These are phyloP conservation scores for Bipolaris cookei DNA, from an alignment of 2,329 filamentous ascomycete species.

Conservation along the genomic window DNA sequence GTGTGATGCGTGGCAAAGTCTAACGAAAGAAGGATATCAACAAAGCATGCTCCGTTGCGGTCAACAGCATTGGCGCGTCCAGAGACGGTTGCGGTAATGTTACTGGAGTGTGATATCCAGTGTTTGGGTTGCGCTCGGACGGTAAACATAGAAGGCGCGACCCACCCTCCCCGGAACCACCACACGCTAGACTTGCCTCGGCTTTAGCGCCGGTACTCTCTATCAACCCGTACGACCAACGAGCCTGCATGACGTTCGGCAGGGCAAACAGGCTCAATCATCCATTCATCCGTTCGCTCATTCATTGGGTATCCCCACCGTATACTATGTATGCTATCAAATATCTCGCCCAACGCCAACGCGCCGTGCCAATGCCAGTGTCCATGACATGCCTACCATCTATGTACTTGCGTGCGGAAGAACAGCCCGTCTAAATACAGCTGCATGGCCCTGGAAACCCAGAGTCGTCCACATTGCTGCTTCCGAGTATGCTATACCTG, in stretches of 20 bases:
- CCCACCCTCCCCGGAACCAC: slow-evolving; percentile 8
- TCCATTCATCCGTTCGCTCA: slow-evolving; percentile 9
- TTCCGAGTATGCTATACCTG: slow-evolving; percentile 14
- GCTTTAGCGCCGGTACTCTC: neutral
- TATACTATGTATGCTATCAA: neutral
- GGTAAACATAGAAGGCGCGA: slow-evolving; percentile 17
- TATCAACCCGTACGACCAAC: neutral
- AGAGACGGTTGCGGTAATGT: slow-evolving; percentile 5
- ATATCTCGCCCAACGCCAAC: slow-evolving; percentile 4
- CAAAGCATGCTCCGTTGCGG: slow-evolving; percentile 9
- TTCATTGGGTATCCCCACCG: slow-evolving; percentile 13
- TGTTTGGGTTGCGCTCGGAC: slow-evolving; percentile 19
- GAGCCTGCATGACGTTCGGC: neutral
- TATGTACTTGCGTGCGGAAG: neutral
- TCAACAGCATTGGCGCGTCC: slow-evolving; percentile 13
- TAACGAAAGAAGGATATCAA: slow-evolving; percentile 14
- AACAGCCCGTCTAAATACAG: neutral
- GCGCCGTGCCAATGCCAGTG: slow-evolving; percentile 12
- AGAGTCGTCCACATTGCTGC: neutral
- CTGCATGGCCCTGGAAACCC: neutral
- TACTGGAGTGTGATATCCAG: slow-evolving; percentile 12
- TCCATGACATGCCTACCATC: neutral
- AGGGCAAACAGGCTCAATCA: neutral
- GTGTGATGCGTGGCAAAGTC: neutral
- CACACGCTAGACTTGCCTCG: slow-evolving; percentile 5